phyloP scores from a whole-genome alignment of 352 stramenopile genomes.

The Globisporangium cylindrosporum region DNA sequence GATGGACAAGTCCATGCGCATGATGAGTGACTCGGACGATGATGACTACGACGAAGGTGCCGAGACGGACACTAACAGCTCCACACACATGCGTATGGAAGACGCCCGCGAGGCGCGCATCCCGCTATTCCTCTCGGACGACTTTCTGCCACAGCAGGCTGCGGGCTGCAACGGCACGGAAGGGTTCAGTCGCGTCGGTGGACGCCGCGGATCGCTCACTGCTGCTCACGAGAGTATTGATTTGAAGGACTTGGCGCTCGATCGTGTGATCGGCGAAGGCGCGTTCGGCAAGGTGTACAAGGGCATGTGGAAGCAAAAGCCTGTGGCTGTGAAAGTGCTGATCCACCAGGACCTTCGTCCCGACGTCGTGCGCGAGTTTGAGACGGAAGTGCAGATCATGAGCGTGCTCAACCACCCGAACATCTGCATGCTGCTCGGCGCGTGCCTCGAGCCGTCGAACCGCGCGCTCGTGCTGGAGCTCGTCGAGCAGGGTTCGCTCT shows the following conservation, averaged over 20 bases:
- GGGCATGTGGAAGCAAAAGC: slow-evolving; percentile 47
- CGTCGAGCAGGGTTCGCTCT: slow-evolving; percentile 91
- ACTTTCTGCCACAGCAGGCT: slow-evolving; percentile 31
- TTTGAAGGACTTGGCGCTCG: slow-evolving; percentile 55
- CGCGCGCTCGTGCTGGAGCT: slow-evolving; percentile 96
- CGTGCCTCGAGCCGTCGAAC: slow-evolving; percentile 90
- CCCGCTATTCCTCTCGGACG: slow-evolving; percentile 57
- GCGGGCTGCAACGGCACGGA: slow-evolving; percentile 24
- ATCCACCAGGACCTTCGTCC: slow-evolving; percentile 66
- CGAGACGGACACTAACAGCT: slow-evolving; percentile 39
- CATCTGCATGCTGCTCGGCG: slow-evolving; percentile 95
- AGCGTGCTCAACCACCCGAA: slow-evolving; percentile 94
- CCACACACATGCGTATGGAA: slow-evolving; percentile 39
- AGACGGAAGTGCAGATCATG: slow-evolving; percentile 85
- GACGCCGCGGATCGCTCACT: slow-evolving; percentile 24
- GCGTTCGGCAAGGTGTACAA: slow-evolving; percentile 81
- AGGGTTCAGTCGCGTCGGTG: slow-evolving; percentile 11
- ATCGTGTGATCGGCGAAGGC: slow-evolving; percentile 66
- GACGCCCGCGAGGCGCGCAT: slow-evolving; percentile 56
- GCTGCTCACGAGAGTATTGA: slow-evolving; percentile 52
- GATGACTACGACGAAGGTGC: slow-evolving; percentile 25
- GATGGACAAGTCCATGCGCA: slow-evolving; percentile 10
- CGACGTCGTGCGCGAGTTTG: slow-evolving; percentile 71
- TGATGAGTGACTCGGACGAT: slow-evolving; percentile 23
- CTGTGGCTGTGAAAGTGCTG: slow-evolving; percentile 77